Conservation (phyloP, 2,329 filamentous ascomycete genomes). For the Colletotrichum australisinense region DNA sequence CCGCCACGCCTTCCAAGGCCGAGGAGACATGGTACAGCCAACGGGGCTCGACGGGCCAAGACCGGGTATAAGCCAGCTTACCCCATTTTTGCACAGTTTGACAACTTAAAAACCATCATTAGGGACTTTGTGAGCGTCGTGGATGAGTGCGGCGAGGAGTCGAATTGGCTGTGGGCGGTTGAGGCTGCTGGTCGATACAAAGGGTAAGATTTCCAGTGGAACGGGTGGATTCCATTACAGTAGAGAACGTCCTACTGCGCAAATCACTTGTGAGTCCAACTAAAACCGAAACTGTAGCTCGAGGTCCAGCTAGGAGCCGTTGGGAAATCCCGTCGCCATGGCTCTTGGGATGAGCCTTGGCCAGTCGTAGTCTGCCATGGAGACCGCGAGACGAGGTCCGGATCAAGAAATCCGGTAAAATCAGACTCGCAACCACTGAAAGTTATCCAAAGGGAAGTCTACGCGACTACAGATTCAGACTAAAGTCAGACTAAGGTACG, state of each 20-base stretch:
- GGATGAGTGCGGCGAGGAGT: neutral
- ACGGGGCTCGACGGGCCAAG: neutral
- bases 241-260: neutral
- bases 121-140: neutral
- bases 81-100: neutral
- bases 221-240: neutral
- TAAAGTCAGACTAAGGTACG: neutral
- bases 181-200: neutral
- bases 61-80: slow-evolving; percentile 9
- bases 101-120: neutral
- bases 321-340: neutral
- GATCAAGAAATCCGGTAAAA: neutral
- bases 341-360: neutral
- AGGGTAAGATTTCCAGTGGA: neutral
- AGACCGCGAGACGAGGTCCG: neutral
- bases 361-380: neutral
- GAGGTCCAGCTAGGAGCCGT: neutral
- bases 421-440: neutral
- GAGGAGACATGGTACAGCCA: neutral
- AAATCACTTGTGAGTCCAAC: neutral
- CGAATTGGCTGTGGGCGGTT: slow-evolving; percentile 1
- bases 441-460: neutral
- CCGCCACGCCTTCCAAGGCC: neutral
- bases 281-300: neutral
- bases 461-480: neutral